These are phyloP conservation scores for Jaminaea rosea DNA, from an alignment of 1,284 basidiomycete species.

Conservation along the genomic window DNA sequence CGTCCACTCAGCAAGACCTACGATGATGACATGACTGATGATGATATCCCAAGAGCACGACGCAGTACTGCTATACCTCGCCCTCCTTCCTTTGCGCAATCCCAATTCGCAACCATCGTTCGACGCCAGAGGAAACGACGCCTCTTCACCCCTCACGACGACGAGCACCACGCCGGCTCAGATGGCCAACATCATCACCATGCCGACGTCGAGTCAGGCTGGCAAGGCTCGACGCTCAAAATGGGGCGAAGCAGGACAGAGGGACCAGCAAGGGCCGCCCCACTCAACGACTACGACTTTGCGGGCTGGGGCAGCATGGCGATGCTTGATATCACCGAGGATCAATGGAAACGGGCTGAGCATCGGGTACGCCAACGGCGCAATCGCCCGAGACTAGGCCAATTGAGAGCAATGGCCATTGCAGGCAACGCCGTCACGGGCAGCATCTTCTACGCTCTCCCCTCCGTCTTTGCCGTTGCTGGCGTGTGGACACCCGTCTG, in stretches of 20 bases:
- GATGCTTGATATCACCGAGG: slow-evolving; percentile 19
- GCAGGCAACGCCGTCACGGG: slow-evolving; percentile 35
- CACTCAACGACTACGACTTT: slow-evolving; percentile 25
- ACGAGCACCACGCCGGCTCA: neutral
- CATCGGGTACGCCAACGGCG: neutral
- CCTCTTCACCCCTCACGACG: slow-evolving; percentile 16
- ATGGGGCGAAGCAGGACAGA: slow-evolving; percentile 6
- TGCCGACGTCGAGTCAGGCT: neutral
- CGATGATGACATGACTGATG: too few relatives aligned
- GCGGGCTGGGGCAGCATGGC: slow-evolving; percentile 36
- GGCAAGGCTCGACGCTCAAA: slow-evolving; percentile 15
- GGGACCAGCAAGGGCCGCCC: slow-evolving; percentile 18
- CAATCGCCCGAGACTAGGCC: slow-evolving; percentile 11
- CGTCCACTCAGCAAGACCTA: too few relatives aligned
- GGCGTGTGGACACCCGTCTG: slow-evolving; percentile 18
- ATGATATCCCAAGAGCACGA: too few relatives aligned
- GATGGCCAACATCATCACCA: slow-evolving; percentile 10
- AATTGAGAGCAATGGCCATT: slow-evolving; percentile 25
- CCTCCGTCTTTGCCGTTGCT: slow-evolving; percentile 21
- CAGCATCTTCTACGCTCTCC: slow-evolving; percentile 31
- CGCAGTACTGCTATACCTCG: slow-evolving; percentile 2
- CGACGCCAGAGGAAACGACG: slow-evolving; percentile 24
- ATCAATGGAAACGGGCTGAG: neutral
- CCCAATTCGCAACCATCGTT: slow-evolving; percentile 34
- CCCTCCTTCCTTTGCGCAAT: slow-evolving; percentile 28